Evolutionary conservation across 768 basidiomycete genomes (phyloP), one percentile per base, ranked within the genome.

Genomic region (Rhodotorula sphaerocarpa): DNA sequence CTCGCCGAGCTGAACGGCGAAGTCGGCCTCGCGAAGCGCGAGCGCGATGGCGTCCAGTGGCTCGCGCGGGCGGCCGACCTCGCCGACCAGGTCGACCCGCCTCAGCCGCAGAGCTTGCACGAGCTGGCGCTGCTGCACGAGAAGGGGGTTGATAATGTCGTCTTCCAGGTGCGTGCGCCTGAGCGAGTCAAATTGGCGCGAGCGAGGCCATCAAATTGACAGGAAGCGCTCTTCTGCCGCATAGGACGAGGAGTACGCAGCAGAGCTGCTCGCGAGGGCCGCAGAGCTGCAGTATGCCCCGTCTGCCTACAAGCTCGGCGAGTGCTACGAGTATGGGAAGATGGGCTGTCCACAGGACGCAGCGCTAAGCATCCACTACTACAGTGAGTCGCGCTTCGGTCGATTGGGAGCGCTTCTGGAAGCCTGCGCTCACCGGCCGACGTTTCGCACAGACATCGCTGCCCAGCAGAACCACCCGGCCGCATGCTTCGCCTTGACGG

Each of bases 281-380:
- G 84, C 89, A 0, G 95, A 97, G 76, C 81, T 99, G 30, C 91
- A 91, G 7, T 96, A 96, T 76, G 90, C 93, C 14, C 90, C 93
- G 23, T 91, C 88, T 67, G 95, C 95, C 36, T 89, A 91, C 77
- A 84, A 90, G 63, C 78, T 97, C 59, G 95, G 95, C 30, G 93
- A 97, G 77, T 96, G 92, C 75, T 99, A 99, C 75, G 95, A 99
- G 79, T 99, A 97, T 75, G 95, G 95, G 41, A 92, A 89, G 79
- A 86, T 96, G 83, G 92, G 91, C 14, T 97, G 95, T 72, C 95
- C 95, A 23, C 88, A 91, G 74, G 95, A 99, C 74, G 83, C 92
- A 1, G 95, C 95, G 33, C 79, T 99, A 59, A 93, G 90, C 50
- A 99, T 99, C 71, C 95, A 99, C 76, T 97, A 97, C 76, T 97